phyloP scores from a whole-genome alignment of 2,329 filamentous ascomycete species.

The Setomelanomma holmii region DNA sequence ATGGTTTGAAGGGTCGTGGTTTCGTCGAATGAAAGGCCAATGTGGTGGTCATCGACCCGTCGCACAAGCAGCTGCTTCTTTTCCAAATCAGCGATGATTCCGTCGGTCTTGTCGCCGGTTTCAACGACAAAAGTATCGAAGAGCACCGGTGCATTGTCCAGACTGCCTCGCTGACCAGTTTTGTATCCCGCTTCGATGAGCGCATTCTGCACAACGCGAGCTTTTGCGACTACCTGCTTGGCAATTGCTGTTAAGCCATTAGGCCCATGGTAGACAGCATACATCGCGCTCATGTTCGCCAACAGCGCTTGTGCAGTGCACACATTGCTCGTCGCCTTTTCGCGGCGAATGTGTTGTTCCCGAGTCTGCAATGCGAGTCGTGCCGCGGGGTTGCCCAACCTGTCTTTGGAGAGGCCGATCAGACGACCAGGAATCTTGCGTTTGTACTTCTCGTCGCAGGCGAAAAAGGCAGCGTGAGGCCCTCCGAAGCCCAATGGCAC shows the following conservation, averaged over 20 bases:
- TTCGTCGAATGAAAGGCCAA: constrained; percentile 83
- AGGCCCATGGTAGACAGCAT: constrained; percentile 92
- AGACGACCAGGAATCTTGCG: constrained; percentile 91
- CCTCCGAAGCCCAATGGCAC: constrained; percentile 92
- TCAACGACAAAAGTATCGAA: constrained; percentile 82
- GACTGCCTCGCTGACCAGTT: constrained; percentile 65
- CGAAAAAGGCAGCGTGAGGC: constrained; percentile 97
- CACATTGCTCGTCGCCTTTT: constrained; percentile 97
- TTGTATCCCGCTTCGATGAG: constrained; percentile 69
- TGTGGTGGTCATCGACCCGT: constrained; percentile 63
- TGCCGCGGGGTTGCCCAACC: constrained; percentile 80
- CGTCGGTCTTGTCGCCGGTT: constrained; percentile 58
- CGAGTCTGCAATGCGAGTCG: constrained; percentile 88
- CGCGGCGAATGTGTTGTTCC: constrained; percentile 93
- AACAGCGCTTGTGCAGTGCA: constrained; percentile 94
- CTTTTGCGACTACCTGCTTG: constrained; percentile 74
- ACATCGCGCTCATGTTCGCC: constrained; percentile 95
- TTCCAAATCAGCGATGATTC: constrained; percentile 60
- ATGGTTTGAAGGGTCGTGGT: constrained; percentile 66
- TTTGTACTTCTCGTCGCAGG: constrained; percentile 89
- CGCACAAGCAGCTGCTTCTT: constrained; percentile 68
- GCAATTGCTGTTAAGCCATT: constrained; percentile 83
- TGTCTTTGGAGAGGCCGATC: constrained; percentile 90
- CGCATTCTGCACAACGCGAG: constrained; percentile 71
- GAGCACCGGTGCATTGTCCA: constrained; percentile 63